These are phyloP conservation scores for Russula brevipes DNA, from an alignment of 768 basidiomycete genomes.

Conservation along the genomic window DNA sequence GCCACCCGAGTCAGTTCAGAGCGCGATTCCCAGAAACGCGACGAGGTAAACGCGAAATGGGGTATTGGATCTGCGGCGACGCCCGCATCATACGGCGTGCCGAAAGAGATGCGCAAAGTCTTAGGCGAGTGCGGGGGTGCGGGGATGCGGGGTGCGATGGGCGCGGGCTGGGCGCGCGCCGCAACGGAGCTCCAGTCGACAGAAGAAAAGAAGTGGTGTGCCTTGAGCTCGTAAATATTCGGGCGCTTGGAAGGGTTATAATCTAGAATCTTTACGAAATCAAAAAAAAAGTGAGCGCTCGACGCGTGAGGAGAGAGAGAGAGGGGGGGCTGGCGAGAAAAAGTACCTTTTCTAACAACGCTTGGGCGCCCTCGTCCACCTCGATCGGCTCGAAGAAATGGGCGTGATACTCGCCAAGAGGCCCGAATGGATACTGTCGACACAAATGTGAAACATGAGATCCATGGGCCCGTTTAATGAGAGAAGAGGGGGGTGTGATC, in stretches of 20 bases:
- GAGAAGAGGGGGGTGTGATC: not conserved
- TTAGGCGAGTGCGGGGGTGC: constrained; percentile 9
- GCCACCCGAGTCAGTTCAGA: not conserved
- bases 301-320: no score
- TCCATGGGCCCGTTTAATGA: no score
- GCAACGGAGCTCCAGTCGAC: constrained; percentile 20
- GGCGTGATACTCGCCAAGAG: constrained; percentile 18
- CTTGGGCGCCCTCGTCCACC: constrained; percentile 21
- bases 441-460: not conserved
- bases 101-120: constrained; percentile 17
- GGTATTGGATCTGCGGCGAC: constrained; percentile 8
- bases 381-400: constrained; percentile 17
- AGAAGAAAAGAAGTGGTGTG: constrained; percentile 21
- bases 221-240: constrained; percentile 18
- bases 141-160: constrained; percentile 11
- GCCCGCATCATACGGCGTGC: constrained; percentile 17
- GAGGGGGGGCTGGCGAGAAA: not conserved
- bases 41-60: constrained; percentile 13
- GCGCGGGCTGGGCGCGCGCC: constrained; percentile 11
- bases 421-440: constrained; percentile 23
- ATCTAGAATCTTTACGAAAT: constrained; percentile 11
- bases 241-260: constrained; percentile 17
- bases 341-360: constrained; percentile 10
- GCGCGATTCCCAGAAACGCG: not conserved
- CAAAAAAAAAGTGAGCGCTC: not conserved